Conservation (phyloP, 495 filamentous ascomycete genomes). For the Clohesyomyces aquaticus region DNA sequence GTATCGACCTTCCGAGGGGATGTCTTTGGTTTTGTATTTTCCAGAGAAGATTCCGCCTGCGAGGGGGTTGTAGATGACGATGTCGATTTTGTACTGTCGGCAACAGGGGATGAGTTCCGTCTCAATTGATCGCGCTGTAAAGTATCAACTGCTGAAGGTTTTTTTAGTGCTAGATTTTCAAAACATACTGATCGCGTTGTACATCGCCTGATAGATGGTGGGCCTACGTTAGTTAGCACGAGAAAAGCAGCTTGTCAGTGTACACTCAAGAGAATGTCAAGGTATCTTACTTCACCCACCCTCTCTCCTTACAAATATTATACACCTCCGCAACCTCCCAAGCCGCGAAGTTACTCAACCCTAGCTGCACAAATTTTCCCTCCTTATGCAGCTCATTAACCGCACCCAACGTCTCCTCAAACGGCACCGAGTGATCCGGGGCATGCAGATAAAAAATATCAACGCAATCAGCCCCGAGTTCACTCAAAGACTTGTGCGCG, state of each 20-base stretch:
- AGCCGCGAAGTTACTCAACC: slow-evolving; percentile 82
- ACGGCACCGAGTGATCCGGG: slow-evolving; percentile 67
- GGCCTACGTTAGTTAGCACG: no score
- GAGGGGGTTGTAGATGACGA: slow-evolving; percentile 90
- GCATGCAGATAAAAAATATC: slow-evolving; percentile 93
- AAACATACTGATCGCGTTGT: slow-evolving; percentile 61
- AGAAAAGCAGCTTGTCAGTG: no score
- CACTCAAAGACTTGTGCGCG: slow-evolving; percentile 67
- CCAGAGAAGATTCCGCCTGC: slow-evolving; percentile 84
- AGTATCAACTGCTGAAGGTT: background rate
- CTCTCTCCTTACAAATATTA: slow-evolving; percentile 76
- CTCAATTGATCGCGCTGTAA: slow-evolving; percentile 68
- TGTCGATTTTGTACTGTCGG: slow-evolving; percentile 80
- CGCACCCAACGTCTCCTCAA: slow-evolving; percentile 76
- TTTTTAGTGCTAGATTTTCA: background rate
- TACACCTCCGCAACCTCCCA: slow-evolving; percentile 92
- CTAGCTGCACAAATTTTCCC: slow-evolving; percentile 83
- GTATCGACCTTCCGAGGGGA: slow-evolving; percentile 70
- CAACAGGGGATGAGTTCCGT: slow-evolving; percentile 78
- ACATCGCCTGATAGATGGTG: slow-evolving; percentile 69
- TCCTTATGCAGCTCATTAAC: slow-evolving; percentile 82
- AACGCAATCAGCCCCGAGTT: slow-evolving; percentile 73
- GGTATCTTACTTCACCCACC: slow-evolving; percentile 75
- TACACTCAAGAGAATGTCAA: no score
- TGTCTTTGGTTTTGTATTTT: slow-evolving; percentile 69